phyloP scores from a whole-genome alignment of 2,329 filamentous ascomycete genomes.

The Clonostachys rhizophaga region DNA sequence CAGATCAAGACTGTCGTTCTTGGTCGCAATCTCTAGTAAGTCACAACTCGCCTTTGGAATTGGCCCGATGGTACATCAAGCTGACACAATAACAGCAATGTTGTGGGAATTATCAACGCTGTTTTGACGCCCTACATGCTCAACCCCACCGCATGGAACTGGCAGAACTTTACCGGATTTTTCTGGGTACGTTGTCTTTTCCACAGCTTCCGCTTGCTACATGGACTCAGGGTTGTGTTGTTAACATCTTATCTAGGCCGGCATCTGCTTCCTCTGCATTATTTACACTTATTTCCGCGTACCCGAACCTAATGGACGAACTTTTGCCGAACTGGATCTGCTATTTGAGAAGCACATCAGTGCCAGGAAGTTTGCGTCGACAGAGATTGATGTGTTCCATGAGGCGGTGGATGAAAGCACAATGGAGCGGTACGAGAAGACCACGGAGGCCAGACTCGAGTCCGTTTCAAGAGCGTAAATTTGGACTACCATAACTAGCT shows the following conservation, averaged over 20 bases:
- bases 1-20: conserved; percentile 40
- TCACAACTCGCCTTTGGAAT: not conserved
- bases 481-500: no score
- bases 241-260: conserved; percentile 13
- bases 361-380: conserved; percentile 29
- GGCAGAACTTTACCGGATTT: conserved; percentile 41
- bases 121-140: conserved; percentile 40
- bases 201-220: not conserved
- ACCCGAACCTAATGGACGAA: conserved; percentile 49
- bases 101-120: conserved; percentile 40
- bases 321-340: conserved; percentile 49
- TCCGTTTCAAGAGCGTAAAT: no score
- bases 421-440: no score
- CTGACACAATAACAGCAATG: conserved; percentile 19
- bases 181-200: conserved; percentile 21
- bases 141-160: conserved; percentile 38
- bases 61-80: no score
- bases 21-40: conserved; percentile 31
- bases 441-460: no score
- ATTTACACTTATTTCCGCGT: conserved; percentile 47
- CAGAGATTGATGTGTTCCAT: no score
- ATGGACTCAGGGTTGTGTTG: conserved; percentile 9
- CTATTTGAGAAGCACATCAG: conserved; percentile 42
- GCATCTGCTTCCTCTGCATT: conserved; percentile 35
- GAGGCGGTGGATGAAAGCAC: no score